Percentiles rank a stretch among this genome's conserved stretches.
Conservation (phyloP, 768 basidiomycete species). For the Phlebiopsis flavidoalba region DNA sequence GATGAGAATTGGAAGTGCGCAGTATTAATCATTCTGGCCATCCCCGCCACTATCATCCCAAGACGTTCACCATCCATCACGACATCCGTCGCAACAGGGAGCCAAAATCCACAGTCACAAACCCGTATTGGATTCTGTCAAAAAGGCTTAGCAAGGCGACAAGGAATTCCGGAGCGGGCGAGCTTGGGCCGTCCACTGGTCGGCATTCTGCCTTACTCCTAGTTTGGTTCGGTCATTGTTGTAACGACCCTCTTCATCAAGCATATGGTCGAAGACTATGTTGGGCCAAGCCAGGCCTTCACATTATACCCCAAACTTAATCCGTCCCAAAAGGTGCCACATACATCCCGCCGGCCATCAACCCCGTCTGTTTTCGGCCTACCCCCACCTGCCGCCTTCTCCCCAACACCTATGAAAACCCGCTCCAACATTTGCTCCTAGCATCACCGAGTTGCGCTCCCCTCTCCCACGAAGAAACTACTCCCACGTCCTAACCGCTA, state of each 20-base stretch:
- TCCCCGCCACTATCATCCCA: constrained; percentile 17
- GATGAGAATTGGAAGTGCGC: constrained; percentile 21
- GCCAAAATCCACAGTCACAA: neutral
- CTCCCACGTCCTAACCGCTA: constrained; percentile 11
- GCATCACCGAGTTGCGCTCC: constrained; percentile 7
- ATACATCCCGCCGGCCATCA: constrained; percentile 17
- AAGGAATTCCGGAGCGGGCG: neutral
- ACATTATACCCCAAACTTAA: constrained; percentile 16
- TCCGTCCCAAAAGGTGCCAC: constrained; percentile 17
- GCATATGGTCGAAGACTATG: constrained; percentile 14
- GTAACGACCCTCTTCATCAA: constrained; percentile 14
- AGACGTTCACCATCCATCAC: constrained; percentile 20
- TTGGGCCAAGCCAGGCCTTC: constrained; percentile 7
- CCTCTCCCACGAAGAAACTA: constrained; percentile 11
- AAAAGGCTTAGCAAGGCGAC: neutral
- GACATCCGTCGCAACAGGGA: constrained; percentile 7
- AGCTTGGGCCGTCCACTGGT: neutral
- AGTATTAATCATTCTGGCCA: constrained; percentile 1
- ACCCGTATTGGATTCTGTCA: neutral
- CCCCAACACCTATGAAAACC: constrained; percentile 9
- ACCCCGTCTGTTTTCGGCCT: constrained; percentile 13
- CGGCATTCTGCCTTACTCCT: constrained; percentile 9
- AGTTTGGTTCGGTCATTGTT: neutral
- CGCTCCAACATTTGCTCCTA: constrained; percentile 9
- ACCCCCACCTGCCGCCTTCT: constrained; percentile 10